phyloP scores from a whole-genome alignment of 2,329 filamentous ascomycete species.

The Aspergillus neotritici region DNA sequence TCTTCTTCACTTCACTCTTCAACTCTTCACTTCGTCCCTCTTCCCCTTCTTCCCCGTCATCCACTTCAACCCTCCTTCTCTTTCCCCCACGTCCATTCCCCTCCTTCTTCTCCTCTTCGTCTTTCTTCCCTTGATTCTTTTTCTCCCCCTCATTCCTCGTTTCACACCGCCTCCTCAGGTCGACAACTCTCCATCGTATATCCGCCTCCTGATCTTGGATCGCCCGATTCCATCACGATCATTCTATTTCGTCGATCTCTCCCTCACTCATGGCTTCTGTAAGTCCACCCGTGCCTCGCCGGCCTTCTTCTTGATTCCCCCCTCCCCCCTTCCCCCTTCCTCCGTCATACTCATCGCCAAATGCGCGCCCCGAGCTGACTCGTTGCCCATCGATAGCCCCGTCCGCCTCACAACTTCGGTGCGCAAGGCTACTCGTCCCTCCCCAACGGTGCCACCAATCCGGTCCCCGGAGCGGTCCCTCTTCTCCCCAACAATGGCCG shows the following conservation, averaged over 20 bases:
- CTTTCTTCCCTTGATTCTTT: conserved; percentile 12
- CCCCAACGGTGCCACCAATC: conserved; percentile 43
- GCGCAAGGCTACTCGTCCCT: conserved; percentile 39
- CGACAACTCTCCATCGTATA: not conserved
- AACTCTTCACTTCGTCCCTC: no score
- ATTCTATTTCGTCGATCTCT: conserved; percentile 9
- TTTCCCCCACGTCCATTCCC: conserved; percentile 11
- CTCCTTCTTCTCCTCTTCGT: conserved; percentile 16
- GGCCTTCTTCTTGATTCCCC: conserved; percentile 14
- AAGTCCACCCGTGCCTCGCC: conserved; percentile 24
- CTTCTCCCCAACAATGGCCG: conserved; percentile 48
- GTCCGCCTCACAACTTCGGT: conserved; percentile 39
- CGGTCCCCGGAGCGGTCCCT: conserved; percentile 43
- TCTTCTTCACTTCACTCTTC: conserved; percentile 14
- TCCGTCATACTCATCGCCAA: conserved; percentile 11
- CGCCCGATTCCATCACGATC: not conserved
- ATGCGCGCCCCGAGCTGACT: no score
- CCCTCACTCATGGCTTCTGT: conserved; percentile 44
- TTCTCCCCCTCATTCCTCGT: conserved; percentile 10
- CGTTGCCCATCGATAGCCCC: conserved; percentile 28
- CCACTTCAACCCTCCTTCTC: conserved; percentile 8
- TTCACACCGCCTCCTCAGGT: not conserved
- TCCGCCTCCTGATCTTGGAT: conserved; percentile 5
- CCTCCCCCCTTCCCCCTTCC: conserved; percentile 9
- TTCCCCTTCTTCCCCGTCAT: conserved; percentile 8